Base-by-base conservation (phyloP, 371 early-diverging fungal species). In the Lichtheimia corymbifera region DNA sequence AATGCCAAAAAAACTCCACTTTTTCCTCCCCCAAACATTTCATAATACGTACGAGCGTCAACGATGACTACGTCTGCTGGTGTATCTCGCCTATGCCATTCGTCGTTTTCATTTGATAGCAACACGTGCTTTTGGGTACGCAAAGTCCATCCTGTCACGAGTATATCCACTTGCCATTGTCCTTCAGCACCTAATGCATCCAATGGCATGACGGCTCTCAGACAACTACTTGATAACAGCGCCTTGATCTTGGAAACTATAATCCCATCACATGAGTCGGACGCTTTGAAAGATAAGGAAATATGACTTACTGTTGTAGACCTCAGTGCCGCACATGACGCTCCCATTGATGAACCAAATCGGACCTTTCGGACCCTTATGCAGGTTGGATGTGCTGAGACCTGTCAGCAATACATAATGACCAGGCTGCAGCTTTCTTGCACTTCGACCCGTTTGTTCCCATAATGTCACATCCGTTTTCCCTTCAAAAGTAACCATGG, bases 311-410 rank as follows among this genome's bases (percentile, higher is more conserved):
- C 79, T 58, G 24, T 79, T 79, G 55, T 62, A 72, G 0, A 72
- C 59, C 22, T 65, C 67, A 5, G 79, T 79, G 17, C 71, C 72
- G 25, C 69, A 72, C 1, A 68, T 56, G 28, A 20, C 60, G 52
- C 79, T 79, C 27, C 79, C 79, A 53, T 79, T 79, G 51, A 79
- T 68, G 58, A 72, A 79, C 79, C 79, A 79, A 15, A 65, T 51
- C 5, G 65, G 35, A 9, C 66, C 66, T 1, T 62, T 64, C 7
- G 41, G 28, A 7, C 49, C 50, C 17, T 53, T 58, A 41, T 70
- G 67, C 40, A 50, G 44, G 18, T 55, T 53, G n/a, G 75, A 75
- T 14, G 78, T 78, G 2, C 65, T 64, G 11, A 78, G 55, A 3
- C 67, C 64, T 17, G 73, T 67, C 27, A 79, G 50, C 9, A 79